Evolutionary conservation across 2,329 filamentous ascomycete genomes (phyloP), one percentile per base, ranked within the genome.

Genomic region (Sporothrix sp.): DNA sequence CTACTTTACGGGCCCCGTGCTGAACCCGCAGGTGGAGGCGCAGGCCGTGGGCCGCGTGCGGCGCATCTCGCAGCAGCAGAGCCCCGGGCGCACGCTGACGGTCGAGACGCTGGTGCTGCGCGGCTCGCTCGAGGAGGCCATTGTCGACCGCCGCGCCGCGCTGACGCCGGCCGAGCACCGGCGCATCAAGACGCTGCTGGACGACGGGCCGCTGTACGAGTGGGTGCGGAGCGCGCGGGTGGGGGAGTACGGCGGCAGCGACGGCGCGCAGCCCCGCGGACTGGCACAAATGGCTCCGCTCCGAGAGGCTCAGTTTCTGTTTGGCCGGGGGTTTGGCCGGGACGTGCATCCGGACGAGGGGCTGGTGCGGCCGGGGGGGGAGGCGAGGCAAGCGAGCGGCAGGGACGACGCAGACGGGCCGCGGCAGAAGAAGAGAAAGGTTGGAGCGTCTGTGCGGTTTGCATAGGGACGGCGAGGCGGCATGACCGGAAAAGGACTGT

Each of bases 41-140:
- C 91, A 97, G 65, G 91, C 91, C 0, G 87, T 96, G 56, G 95
- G 94, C 54, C 82, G 91, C 61, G 88, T 86, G 0, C 85, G 94
- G 57, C 78, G 91, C 11, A 94, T 96, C 58, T 89, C 88, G 10
- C 90, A 96, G 64, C 81, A 0, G 28, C 18, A 7, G 18, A 33
- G 4, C 23, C n/a, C n/a, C 8, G 13, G 71, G 49, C 82, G 78
- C 53, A 78, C 81, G 0, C 90, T 96, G 0, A 80, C 79, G 8
- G 90, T 95, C 0, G 88, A 96, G 67, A 96, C 89, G 0, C 69
- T 96, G 1, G 84, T 96, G 1, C 69, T 96, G 6, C 78, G 77
- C 49, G 81, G 80, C 52, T 94, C 86, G 9, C 78, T 96, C 9
- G 91, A 96, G 61, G 87, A 96, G 63, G 78, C 84, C 14, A 91